These are phyloP conservation scores for Kluyveromyces lactis DNA, from an alignment of 805 yeast species.

Conservation along the genomic window DNA sequence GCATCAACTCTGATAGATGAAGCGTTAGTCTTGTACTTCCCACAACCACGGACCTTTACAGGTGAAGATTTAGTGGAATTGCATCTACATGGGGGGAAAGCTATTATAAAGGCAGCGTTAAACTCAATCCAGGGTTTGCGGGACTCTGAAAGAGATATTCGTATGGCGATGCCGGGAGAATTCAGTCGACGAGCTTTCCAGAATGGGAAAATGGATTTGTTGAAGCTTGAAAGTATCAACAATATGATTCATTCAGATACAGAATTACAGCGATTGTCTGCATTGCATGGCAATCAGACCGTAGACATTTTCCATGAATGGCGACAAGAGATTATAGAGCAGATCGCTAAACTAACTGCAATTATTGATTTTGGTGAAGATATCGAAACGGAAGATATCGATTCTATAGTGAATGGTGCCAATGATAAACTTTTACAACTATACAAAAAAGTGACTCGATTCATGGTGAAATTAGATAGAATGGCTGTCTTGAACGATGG, in stretches of 20 bases:
- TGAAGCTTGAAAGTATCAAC: slow-evolving; percentile 84
- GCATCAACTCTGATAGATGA: slow-evolving; percentile 51
- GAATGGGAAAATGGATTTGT: slow-evolving; percentile 75
- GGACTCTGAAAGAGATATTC: slow-evolving; percentile 34
- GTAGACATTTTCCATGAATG: slow-evolving; percentile 48
- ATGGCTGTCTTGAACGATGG: slow-evolving; percentile 67
- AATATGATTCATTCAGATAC: slow-evolving; percentile 92
- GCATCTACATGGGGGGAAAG: slow-evolving; percentile 92
- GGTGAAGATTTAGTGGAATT: slow-evolving; percentile 88
- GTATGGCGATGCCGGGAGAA: slow-evolving; percentile 92
- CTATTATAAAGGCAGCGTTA: slow-evolving; percentile 65
- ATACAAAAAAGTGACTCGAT: slow-evolving; percentile 35
- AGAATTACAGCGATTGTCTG: slow-evolving; percentile 73
- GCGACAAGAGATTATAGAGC: slow-evolving; percentile 57
- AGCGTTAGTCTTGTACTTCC: slow-evolving; percentile 61
- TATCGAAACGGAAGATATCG: slow-evolving; percentile 65
- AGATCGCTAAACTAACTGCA: slow-evolving; percentile 73
- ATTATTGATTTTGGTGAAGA: slow-evolving; percentile 94
- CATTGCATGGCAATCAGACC: slow-evolving; percentile 64
- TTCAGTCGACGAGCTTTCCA: slow-evolving; percentile 81
- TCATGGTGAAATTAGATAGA: slow-evolving; percentile 38
- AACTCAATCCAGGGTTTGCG: slow-evolving; percentile 51
- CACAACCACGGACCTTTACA: slow-evolving; percentile 72
- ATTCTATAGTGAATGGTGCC: slow-evolving; percentile 44
- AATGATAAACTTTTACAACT: slow-evolving; percentile 35